Percentiles rank a stretch among this genome's conserved stretches.
Evolutionary conservation across 495 filamentous ascomycete genomes (phyloP).

Genomic region (Pyronema domesticum): DNA sequence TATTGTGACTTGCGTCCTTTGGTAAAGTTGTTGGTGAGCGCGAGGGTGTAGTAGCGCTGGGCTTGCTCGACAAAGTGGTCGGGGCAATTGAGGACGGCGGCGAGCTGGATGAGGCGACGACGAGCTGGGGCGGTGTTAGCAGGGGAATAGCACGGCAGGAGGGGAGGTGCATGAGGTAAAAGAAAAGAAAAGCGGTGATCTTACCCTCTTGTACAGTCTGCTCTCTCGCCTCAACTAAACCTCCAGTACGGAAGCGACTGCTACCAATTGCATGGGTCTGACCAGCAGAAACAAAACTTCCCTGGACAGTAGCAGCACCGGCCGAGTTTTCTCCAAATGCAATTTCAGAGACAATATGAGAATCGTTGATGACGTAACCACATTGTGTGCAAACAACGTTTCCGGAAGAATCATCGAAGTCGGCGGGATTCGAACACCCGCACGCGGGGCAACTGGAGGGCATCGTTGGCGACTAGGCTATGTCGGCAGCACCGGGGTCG

Average conservation of each 20-base stretch:
- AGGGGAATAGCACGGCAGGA: neutral
- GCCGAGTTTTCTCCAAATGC: slow-evolving; percentile 67
- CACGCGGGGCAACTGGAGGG: slow-evolving; percentile 12
- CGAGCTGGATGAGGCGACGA: slow-evolving; percentile 35
- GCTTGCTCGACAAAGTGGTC: slow-evolving; percentile 20
- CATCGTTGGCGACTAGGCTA: slow-evolving; percentile 3
- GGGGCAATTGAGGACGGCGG: slow-evolving; percentile 28
- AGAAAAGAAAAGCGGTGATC: slow-evolving; percentile 3
- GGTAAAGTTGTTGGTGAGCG: slow-evolving; percentile 60
- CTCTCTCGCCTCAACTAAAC: slow-evolving; percentile 47
- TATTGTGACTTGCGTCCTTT: slow-evolving; percentile 72
- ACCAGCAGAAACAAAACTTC: slow-evolving; percentile 66
- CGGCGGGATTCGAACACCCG: slow-evolving; percentile 24
- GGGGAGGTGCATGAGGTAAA: neutral
- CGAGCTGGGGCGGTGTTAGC: slow-evolving; percentile 24
- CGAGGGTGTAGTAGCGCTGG: slow-evolving; percentile 49
- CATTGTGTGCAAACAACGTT: slow-evolving; percentile 53
- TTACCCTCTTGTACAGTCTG: slow-evolving; percentile 48
- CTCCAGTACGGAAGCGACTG: slow-evolving; percentile 36
- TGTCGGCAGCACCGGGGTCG: neutral
- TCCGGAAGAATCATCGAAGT: slow-evolving; percentile 23
- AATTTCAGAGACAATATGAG: slow-evolving; percentile 79
- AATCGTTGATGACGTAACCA: slow-evolving; percentile 61
- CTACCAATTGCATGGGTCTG: slow-evolving; percentile 48
- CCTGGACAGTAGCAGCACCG: slow-evolving; percentile 82